phyloP scores from a whole-genome alignment of 2,329 filamentous ascomycete species.

The Penicillium sp. region DNA sequence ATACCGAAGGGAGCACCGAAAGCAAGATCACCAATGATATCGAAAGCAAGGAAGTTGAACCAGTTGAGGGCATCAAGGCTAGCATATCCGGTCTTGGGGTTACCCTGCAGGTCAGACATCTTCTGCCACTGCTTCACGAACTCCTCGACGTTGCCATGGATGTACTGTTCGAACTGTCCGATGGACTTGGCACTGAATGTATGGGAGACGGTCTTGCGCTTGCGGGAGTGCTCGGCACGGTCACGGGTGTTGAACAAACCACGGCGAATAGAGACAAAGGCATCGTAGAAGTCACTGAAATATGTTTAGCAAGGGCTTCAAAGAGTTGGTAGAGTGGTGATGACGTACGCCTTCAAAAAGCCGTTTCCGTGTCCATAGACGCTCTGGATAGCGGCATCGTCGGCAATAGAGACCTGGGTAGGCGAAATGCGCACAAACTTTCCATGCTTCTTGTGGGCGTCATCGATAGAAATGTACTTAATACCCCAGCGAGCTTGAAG shows the following conservation, averaged over 20 bases:
- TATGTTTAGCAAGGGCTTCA: background rate
- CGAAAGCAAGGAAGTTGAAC: constrained; percentile 71
- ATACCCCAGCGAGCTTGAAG: constrained; percentile 65
- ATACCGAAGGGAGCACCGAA: constrained; percentile 82
- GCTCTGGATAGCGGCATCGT: constrained; percentile 72
- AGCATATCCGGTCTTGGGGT: constrained; percentile 57
- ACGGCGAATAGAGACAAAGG: constrained; percentile 82
- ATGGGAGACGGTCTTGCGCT: constrained; percentile 85
- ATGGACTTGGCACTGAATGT: constrained; percentile 83
- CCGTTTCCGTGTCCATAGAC: constrained; percentile 82
- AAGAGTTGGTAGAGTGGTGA: background rate
- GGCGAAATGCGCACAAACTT: constrained; percentile 82
- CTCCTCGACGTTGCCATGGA: constrained; percentile 73
- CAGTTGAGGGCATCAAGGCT: constrained; percentile 74
- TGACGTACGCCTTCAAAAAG: constrained; percentile 67
- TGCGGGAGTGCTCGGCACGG: constrained; percentile 78
- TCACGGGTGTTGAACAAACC: constrained; percentile 90
- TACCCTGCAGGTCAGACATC: constrained; percentile 53
- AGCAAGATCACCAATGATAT: constrained; percentile 63
- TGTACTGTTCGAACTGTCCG: constrained; percentile 84
- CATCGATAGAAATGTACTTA: constrained; percentile 66
- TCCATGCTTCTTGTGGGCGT: constrained; percentile 73
- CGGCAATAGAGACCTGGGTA: constrained; percentile 79
- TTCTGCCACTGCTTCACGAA: constrained; percentile 74
- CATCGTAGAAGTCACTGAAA: constrained; percentile 79